These are phyloP conservation scores for Grosmannia huntii DNA, from an alignment of 2,329 filamentous ascomycete species.

Conservation along the genomic window DNA sequence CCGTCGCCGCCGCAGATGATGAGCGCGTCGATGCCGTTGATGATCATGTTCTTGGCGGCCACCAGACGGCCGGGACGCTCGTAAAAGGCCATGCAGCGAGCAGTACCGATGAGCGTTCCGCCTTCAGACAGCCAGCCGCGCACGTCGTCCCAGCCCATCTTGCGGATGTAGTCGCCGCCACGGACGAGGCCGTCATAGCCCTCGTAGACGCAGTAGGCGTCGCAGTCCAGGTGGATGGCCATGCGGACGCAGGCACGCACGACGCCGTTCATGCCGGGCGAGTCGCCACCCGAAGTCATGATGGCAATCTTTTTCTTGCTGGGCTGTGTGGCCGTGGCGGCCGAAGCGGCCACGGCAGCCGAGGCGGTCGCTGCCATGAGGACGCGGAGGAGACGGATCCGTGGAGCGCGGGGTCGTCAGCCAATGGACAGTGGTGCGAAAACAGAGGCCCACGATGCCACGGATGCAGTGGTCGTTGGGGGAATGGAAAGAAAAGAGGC, in stretches of 20 bases:
- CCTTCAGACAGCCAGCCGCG: slow-evolving; percentile 89
- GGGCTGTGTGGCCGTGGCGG: not conserved
- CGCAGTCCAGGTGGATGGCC: slow-evolving; percentile 72
- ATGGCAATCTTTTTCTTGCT: slow-evolving; percentile 65
- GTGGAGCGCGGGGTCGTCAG: too few relatives aligned
- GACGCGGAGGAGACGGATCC: too few relatives aligned
- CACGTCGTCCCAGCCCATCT: slow-evolving; percentile 87
- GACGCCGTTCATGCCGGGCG: slow-evolving; percentile 87
- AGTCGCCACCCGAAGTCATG: slow-evolving; percentile 91
- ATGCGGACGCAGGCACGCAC: slow-evolving; percentile 86
- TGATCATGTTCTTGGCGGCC: slow-evolving; percentile 88
- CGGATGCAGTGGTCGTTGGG: not conserved
- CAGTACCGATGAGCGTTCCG: slow-evolving; percentile 91
- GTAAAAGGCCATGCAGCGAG: slow-evolving; percentile 84
- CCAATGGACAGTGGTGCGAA: too few relatives aligned
- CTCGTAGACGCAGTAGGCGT: slow-evolving; percentile 74
- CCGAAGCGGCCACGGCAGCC: not conserved
- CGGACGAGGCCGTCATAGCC: slow-evolving; percentile 92
- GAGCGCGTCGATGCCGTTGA: slow-evolving; percentile 86
- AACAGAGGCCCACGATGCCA: not conserved
- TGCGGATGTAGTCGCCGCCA: slow-evolving; percentile 75
- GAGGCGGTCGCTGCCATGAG: too few relatives aligned
- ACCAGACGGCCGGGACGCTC: slow-evolving; percentile 71
- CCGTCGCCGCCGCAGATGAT: slow-evolving; percentile 97
- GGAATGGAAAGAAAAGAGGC: not conserved